Percentiles rank a stretch among this genome's conserved stretches.
phyloP scores from a whole-genome alignment of 2,329 filamentous ascomycete genomes.

The Calonectria pauciramosa region DNA sequence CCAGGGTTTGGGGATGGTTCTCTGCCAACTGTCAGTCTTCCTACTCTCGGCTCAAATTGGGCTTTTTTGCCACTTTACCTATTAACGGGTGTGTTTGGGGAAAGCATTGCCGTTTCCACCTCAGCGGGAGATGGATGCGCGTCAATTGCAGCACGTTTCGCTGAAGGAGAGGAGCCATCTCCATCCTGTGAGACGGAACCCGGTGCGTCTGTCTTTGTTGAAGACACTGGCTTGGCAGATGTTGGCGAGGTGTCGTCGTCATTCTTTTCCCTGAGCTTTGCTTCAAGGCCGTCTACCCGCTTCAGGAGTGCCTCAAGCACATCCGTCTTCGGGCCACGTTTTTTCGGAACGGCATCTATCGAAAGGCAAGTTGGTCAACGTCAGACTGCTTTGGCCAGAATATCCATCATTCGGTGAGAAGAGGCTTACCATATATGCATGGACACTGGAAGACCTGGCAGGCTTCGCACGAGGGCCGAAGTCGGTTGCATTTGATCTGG shows the following conservation, averaged over 20 bases:
- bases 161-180: slow-evolving; percentile 52
- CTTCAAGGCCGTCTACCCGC: slow-evolving; percentile 87
- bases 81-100: slow-evolving; percentile 43
- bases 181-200: slow-evolving; percentile 39
- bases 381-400: neutral
- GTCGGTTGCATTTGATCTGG: slow-evolving; percentile 92
- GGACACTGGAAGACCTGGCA: slow-evolving; percentile 91
- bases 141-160: slow-evolving; percentile 58
- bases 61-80: slow-evolving; percentile 32
- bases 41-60: neutral
- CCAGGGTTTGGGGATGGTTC: slow-evolving; percentile 62
- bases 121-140: slow-evolving; percentile 46
- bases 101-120: slow-evolving; percentile 40
- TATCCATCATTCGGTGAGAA: neutral
- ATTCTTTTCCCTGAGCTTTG: slow-evolving; percentile 80
- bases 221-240: slow-evolving; percentile 31
- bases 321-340: slow-evolving; percentile 90
- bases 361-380: neutral
- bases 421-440: slow-evolving; percentile 83
- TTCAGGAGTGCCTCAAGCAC: slow-evolving; percentile 88
- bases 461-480: slow-evolving; percentile 87
- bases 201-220: slow-evolving; percentile 40
- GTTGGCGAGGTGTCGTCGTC: slow-evolving; percentile 48
- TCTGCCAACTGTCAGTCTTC: slow-evolving; percentile 48
- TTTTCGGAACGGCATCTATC: slow-evolving; percentile 88